Conservation (phyloP, 1,284 basidiomycete genomes). For the Naganishia albida region DNA sequence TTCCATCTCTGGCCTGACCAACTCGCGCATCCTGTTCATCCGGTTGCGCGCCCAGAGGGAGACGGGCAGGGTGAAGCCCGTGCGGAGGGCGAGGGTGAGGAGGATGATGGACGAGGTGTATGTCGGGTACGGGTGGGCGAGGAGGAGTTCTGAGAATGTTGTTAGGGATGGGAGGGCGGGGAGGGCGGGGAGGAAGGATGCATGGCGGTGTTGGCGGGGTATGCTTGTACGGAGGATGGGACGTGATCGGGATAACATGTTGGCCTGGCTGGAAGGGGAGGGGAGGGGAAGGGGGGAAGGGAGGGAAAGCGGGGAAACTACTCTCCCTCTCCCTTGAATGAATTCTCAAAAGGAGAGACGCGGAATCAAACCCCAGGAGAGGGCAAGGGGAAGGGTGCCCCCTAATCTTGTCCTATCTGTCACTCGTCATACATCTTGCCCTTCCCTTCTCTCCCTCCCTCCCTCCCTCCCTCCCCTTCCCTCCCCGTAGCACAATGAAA, state of each 20-base stretch:
- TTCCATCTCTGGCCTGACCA: conserved; percentile 56
- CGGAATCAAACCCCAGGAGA: too few relatives aligned
- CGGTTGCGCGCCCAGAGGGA: conserved; percentile 57
- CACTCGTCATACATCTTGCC: too few relatives aligned
- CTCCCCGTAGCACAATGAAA: background rate
- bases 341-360: too few relatives aligned
- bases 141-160: conserved; percentile 40
- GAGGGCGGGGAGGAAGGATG: conserved; percentile 2
- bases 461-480: background rate
- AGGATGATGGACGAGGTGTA: conserved; percentile 55
- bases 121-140: conserved; percentile 42
- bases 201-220: background rate
- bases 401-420: too few relatives aligned
- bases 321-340: background rate
- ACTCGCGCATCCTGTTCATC: conserved; percentile 45
- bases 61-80: conserved; percentile 55
- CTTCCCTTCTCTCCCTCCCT: too few relatives aligned
- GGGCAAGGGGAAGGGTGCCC: too few relatives aligned
- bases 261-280: background rate
- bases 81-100: conserved; percentile 55
- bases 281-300: conserved; percentile 1
- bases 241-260: background rate
- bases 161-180: conserved; percentile 33
- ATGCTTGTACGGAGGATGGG: background rate
- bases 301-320: background rate